Conservation (phyloP, 768 basidiomycete genomes). For the Hygrocybe coccinea region DNA sequence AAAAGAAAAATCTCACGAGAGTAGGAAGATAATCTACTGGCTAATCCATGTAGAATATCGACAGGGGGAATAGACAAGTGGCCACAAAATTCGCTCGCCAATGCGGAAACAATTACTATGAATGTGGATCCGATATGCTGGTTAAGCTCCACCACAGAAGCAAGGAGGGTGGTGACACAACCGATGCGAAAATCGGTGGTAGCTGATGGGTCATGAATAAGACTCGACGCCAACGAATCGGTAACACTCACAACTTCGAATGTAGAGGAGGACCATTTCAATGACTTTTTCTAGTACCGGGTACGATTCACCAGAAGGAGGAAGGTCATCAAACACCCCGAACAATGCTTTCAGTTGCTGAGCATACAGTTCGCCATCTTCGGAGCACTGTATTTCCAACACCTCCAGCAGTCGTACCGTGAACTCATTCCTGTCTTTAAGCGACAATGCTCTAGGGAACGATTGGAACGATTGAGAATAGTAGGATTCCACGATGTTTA, state of each 20-base stretch:
- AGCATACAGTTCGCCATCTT: conserved; percentile 59
- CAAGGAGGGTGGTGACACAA: conserved; percentile 42
- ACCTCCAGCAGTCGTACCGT: conserved; percentile 52
- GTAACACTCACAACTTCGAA: conserved; percentile 44
- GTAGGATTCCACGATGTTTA: conserved; percentile 51
- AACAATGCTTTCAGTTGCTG: conserved; percentile 43
- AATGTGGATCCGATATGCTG: conserved; percentile 48
- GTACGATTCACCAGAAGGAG: conserved; percentile 26
- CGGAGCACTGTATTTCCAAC: conserved; percentile 39
- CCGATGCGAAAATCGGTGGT: conserved; percentile 35
- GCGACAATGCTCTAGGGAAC: conserved; percentile 29
- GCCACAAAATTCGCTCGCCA: conserved; percentile 58
- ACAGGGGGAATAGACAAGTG: conserved; percentile 46
- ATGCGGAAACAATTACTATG: conserved; percentile 62
- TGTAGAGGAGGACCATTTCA: conserved; percentile 47
- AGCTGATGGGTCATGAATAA: too few relatives aligned
- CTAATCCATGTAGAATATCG: conserved; percentile 45
- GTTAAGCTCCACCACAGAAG: conserved; percentile 39
- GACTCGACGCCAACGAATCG: too few relatives aligned
- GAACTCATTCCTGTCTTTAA: conserved; percentile 39
- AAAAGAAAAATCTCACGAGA: conserved; percentile 35
- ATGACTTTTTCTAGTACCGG: conserved; percentile 53
- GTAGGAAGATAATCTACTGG: conserved; percentile 36
- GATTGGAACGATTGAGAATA: conserved; percentile 41
- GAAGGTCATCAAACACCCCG: conserved; percentile 38